Percentiles rank a stretch among this genome's conserved stretches.
These are phyloP conservation scores for Brettanomyces naardenensis DNA, from an alignment of 805 yeast genomes.

Conservation along the genomic window DNA sequence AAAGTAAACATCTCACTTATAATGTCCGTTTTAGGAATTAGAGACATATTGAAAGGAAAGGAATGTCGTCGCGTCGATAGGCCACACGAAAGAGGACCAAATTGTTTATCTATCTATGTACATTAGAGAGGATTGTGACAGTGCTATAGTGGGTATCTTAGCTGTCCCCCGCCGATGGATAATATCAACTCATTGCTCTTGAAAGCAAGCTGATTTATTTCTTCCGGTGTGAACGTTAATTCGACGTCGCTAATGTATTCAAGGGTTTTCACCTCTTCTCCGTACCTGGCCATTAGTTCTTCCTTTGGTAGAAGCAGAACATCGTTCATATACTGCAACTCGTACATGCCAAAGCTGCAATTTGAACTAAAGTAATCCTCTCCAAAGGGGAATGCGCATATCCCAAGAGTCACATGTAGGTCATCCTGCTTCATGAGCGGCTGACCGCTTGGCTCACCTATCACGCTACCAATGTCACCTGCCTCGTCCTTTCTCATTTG, in stretches of 20 bases:
- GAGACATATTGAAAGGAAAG: too few species aligned
- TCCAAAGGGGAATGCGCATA: not conserved
- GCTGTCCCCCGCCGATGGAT: slow-evolving; percentile 11
- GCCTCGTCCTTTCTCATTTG: not conserved
- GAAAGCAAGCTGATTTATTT: slow-evolving; percentile 10
- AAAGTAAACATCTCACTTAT: not conserved
- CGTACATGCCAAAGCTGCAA: slow-evolving; percentile 18
- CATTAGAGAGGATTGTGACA: too few species aligned
- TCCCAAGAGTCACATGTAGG: slow-evolving; percentile 5
- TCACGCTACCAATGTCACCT: slow-evolving; percentile 11
- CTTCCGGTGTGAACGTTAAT: slow-evolving; percentile 4
- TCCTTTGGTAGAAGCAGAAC: slow-evolving; percentile 16
- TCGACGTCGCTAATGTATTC: slow-evolving; percentile 13
- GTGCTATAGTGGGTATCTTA: slow-evolving; percentile 4
- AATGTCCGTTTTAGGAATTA: too few species aligned
- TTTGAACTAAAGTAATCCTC: slow-evolving; percentile 1
- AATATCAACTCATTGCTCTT: slow-evolving; percentile 9
- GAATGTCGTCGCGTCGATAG: too few species aligned
- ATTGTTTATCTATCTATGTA: too few species aligned
- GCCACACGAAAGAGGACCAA: too few species aligned
- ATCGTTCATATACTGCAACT: slow-evolving; percentile 18
- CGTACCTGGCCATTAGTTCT: slow-evolving; percentile 13
- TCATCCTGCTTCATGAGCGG: slow-evolving; percentile 5
- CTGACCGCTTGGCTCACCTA: slow-evolving; percentile 12
- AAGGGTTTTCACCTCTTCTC: slow-evolving; percentile 8